phyloP scores from a whole-genome alignment of 768 basidiomycete genomes.

The Naganishia randhawae region DNA sequence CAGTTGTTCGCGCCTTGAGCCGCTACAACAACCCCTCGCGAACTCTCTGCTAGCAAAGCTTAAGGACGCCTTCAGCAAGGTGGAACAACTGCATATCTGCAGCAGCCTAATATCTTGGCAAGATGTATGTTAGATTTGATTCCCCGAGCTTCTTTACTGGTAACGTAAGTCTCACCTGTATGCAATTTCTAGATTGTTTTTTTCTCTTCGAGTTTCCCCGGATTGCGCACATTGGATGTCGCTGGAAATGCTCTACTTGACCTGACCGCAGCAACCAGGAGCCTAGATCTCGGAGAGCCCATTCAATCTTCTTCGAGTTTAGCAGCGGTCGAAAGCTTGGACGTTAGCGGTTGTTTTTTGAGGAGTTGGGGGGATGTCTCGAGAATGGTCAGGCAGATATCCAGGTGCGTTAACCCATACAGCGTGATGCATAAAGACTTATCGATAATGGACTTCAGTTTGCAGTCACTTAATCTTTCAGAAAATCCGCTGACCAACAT shows the following conservation, averaged over 20 bases:
- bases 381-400: conserved; percentile 7
- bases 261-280: no score
- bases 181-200: conserved; percentile 1
- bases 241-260: conserved; percentile 32
- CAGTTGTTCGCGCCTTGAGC: conserved; percentile 30
- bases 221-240: conserved; percentile 35
- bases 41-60: background rate
- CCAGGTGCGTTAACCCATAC: conserved; percentile 6
- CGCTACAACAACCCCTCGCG: background rate
- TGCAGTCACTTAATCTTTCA: background rate
- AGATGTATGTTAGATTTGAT: conserved; percentile 33
- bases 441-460: background rate
- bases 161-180: conserved; percentile 5
- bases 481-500: background rate
- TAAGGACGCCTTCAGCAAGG: background rate
- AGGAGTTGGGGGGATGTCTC: conserved; percentile 33
- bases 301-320: conserved; percentile 4
- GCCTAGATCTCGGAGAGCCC: background rate
- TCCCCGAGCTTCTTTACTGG: background rate
- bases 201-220: conserved; percentile 4
- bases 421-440: background rate
- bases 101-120: conserved; percentile 36
- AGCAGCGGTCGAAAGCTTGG: conserved; percentile 30
- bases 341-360: conserved; percentile 34
- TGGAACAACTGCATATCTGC: conserved; percentile 39